Conservation (phyloP, 2,329 filamentous ascomycete species). For the Hymenoscyphus albidus region DNA sequence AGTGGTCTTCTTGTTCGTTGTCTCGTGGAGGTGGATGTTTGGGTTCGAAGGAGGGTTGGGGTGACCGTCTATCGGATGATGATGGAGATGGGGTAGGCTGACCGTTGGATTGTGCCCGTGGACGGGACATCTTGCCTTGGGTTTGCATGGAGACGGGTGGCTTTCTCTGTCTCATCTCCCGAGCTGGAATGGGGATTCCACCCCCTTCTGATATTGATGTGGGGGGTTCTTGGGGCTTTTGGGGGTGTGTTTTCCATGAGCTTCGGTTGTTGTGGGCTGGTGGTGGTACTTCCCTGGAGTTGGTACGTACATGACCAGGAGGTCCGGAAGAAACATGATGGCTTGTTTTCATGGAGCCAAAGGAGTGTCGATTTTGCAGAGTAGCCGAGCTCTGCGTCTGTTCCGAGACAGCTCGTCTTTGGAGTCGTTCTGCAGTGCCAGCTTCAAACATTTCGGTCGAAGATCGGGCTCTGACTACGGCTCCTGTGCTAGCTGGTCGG, state of each 20-base stretch:
- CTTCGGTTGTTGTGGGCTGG: slow-evolving; percentile 14
- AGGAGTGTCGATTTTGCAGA: slow-evolving; percentile 14
- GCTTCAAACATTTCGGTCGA: slow-evolving; percentile 27
- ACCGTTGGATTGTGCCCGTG: background rate
- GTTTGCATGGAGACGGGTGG: slow-evolving; percentile 24
- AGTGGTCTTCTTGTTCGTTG: slow-evolving; percentile 3
- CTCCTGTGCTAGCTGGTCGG: slow-evolving; percentile 3
- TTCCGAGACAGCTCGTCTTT: slow-evolving; percentile 10
- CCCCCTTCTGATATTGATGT: background rate
- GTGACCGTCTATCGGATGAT: background rate
- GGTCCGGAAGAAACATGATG: slow-evolving; percentile 11
- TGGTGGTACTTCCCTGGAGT: slow-evolving; percentile 15
- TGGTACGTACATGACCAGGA: slow-evolving; percentile 6
- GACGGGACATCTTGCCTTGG: slow-evolving; percentile 6
- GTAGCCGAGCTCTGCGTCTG: slow-evolving; percentile 9
- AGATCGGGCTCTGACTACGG: slow-evolving; percentile 21
- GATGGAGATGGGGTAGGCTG: slow-evolving; percentile 3
- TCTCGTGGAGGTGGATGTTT: no score
- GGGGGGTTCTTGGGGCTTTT: background rate
- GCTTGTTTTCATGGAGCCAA: slow-evolving; percentile 15
- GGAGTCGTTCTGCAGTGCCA: slow-evolving; percentile 20
- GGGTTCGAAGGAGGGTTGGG: background rate
- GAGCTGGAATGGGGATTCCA: background rate
- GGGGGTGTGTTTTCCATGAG: slow-evolving; percentile 2
- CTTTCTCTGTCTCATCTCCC: slow-evolving; percentile 6